Percentiles rank a stretch among this genome's conserved stretches.
Evolutionary conservation across 2,329 filamentous ascomycete genomes (phyloP).

Genomic region (Aspergillus melleus): DNA sequence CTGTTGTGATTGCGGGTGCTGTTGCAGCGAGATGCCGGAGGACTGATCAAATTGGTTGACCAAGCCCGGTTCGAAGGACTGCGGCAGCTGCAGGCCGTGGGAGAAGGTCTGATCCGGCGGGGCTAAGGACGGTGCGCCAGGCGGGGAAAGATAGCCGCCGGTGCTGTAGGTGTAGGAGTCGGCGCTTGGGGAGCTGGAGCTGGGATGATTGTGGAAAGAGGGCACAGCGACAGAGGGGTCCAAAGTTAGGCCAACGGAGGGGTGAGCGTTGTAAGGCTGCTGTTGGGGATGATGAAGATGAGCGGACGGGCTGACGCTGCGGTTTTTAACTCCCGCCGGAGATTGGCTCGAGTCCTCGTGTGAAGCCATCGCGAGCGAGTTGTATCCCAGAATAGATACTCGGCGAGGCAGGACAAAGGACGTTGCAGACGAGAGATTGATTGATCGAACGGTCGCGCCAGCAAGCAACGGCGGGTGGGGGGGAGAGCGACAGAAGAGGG

Average conservation of each 20-base stretch:
- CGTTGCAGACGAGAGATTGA: constrained; percentile 6
- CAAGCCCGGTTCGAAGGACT: constrained; percentile 40
- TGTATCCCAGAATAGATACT: constrained; percentile 24
- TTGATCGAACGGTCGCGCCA: not conserved
- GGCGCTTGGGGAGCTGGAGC: constrained; percentile 27
- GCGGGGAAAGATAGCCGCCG: constrained; percentile 34
- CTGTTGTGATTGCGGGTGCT: constrained; percentile 10
- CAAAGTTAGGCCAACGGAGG: constrained; percentile 32
- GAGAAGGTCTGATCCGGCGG: constrained; percentile 36
- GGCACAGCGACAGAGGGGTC: constrained; percentile 35
- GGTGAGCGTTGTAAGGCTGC: constrained; percentile 38
- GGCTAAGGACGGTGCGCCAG: constrained; percentile 29
- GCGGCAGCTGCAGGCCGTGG: constrained; percentile 35
- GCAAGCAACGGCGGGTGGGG: not conserved
- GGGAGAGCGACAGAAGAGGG: not conserved
- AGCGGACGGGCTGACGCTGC: constrained; percentile 44
- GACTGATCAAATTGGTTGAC: constrained; percentile 38
- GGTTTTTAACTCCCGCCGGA: constrained; percentile 37
- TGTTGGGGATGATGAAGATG: constrained; percentile 27
- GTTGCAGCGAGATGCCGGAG: constrained; percentile 26
- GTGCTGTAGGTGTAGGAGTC: constrained; percentile 38
- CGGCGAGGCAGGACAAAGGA: constrained; percentile 20
- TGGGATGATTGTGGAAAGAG: constrained; percentile 21
- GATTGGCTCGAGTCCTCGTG: constrained; percentile 40
- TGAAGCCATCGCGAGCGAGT: constrained; percentile 28